Percentiles rank a stretch among this genome's conserved stretches.
Conservation (phyloP, 2,329 filamentous ascomycete species). For the Scedosporium dehoogii region DNA sequence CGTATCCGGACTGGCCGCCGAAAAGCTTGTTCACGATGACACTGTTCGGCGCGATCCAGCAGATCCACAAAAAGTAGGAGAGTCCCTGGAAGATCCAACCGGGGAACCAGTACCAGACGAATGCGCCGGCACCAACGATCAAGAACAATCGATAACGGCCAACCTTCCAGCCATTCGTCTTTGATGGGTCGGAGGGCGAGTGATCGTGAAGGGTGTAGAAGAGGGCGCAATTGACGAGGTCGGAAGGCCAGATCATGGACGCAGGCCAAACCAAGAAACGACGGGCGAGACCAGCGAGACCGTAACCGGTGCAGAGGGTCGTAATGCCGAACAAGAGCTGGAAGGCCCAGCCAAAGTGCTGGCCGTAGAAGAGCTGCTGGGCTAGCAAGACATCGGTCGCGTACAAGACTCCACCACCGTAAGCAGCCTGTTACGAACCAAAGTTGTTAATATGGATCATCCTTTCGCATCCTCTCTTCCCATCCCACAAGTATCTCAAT, state of each 20-base stretch:
- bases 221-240: conserved; percentile 50
- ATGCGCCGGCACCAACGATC: conserved; percentile 37
- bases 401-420: conserved; percentile 47
- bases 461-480: background rate
- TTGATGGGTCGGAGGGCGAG: conserved; percentile 37
- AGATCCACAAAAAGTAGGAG: conserved; percentile 49
- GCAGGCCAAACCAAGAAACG: conserved; percentile 52
- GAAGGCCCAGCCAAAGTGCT: conserved; percentile 46
- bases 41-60: conserved; percentile 53
- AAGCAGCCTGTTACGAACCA: conserved; percentile 35
- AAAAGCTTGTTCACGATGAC: conserved; percentile 56
- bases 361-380: conserved; percentile 37
- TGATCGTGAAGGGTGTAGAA: conserved; percentile 58
- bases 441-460: conserved; percentile 4
- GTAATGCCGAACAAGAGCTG: conserved; percentile 50
- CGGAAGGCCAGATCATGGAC: conserved; percentile 55
- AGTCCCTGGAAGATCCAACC: conserved; percentile 54
- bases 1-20: conserved; percentile 50
- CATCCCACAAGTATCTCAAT: background rate
- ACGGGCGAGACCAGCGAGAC: conserved; percentile 48
- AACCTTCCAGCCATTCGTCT: conserved; percentile 48
- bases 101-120: conserved; percentile 53
- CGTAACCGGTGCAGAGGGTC: conserved; percentile 54
- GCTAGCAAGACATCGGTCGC: conserved; percentile 37
- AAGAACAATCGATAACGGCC: conserved; percentile 49